Evolutionary conservation across 805 yeast genomes (phyloP).

Genomic region (Peterozyma toletana): DNA sequence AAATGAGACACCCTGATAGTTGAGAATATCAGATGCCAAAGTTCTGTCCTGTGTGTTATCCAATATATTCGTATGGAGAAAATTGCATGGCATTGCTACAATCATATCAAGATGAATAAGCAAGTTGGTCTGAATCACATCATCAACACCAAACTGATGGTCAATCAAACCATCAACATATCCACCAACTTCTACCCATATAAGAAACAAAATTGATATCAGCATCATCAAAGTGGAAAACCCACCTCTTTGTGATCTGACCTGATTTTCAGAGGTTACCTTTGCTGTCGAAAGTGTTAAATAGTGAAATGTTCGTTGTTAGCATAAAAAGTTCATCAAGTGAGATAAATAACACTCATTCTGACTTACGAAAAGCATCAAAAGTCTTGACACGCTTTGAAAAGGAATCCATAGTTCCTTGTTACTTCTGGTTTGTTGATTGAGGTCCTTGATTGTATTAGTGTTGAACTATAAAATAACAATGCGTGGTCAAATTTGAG

Average conservation of each 20-base stretch:
- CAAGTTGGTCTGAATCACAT: slow-evolving; percentile 45
- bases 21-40: slow-evolving; percentile 69
- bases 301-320: neutral
- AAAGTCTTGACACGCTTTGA: slow-evolving; percentile 40
- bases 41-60: slow-evolving; percentile 76
- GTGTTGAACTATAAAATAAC: too few species aligned
- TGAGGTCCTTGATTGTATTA: too few species aligned
- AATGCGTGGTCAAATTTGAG: too few species aligned
- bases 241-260: slow-evolving; percentile 74
- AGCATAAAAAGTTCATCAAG: neutral
- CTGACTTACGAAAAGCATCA: slow-evolving; percentile 62
- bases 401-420: slow-evolving; percentile 25
- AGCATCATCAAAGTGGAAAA: slow-evolving; percentile 58
- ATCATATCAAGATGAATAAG: slow-evolving; percentile 72
- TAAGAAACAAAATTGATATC: slow-evolving; percentile 54
- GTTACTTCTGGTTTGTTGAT: too few species aligned
- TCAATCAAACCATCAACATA: slow-evolving; percentile 77
- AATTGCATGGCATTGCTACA: slow-evolving; percentile 79
- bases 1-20: slow-evolving; percentile 59
- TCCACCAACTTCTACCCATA: slow-evolving; percentile 83
- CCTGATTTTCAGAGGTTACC: slow-evolving; percentile 61
- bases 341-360: neutral
- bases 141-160: slow-evolving; percentile 72
- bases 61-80: slow-evolving; percentile 63
- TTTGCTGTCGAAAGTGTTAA: slow-evolving; percentile 36